Evolutionary conservation across 306 rosid genomes (phyloP), one percentile per base, ranked within the genome.

Genomic region (Trifolium fragiferum): DNA sequence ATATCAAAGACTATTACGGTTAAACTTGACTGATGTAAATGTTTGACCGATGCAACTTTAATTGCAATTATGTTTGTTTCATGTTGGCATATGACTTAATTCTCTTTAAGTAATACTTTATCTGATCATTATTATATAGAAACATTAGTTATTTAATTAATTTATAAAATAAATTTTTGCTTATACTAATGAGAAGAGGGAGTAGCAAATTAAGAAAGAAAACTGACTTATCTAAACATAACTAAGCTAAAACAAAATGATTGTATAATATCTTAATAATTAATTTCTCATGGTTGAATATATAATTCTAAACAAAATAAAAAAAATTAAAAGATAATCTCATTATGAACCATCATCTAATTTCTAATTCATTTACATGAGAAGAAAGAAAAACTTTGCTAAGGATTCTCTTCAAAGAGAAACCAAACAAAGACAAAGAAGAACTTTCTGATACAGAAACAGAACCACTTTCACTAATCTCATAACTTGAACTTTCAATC

Each of bases 401-500:
- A 41, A 87, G 76, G 80, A 91, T 83, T 85, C 91, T 87, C 87
- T 89, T 87, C 68, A 87, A 69, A 19, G 95, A 87, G 23, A 74
- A 87, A 20, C 90, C 85, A 63, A 89, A 60, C 70, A 87, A 80
- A 25, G 93, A 89, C 23, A 83, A 77, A 21, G 89, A 78, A 20
- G 88, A 66, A 72, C 83, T 51, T 73, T 83, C 84, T 9, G 82
- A 59, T 41, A 55, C 74, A 73, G 70, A 70, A 70, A 53, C 73
- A 65, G 70, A 57, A 75, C 66, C 81, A 65, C 71, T n/a, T n/a
- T n/a, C n/a, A n/a, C n/a, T n/a, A n/a, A n/a, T n/a, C n/a, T n/a
- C n/a, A n/a, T n/a, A n/a, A n/a, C n/a, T 76, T 5, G 82, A 46
- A 72, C 80, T 74, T 66, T 79, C 84, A 51, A 84, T 67, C 20